Conservation (phyloP, 192 early-diverging fungal species). For the Umbelopsis sp. region DNA sequence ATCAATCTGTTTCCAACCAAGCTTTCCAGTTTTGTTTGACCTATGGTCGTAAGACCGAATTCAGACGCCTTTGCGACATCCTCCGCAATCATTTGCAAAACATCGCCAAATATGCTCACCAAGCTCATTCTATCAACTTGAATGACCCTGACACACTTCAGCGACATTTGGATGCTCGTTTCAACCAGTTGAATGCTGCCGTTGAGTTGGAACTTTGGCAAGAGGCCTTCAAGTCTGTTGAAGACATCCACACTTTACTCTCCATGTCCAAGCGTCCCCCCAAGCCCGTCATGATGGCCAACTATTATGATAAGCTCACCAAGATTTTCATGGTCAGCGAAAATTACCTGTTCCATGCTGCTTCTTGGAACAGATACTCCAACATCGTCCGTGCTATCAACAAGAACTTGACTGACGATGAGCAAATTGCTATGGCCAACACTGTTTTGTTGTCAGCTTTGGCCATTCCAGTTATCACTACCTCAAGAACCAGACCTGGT, state of each 20-base stretch:
- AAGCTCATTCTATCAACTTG: conserved; percentile 92
- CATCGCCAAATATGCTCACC: conserved; percentile 90
- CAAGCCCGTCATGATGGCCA: conserved; percentile 94
- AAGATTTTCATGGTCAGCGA: conserved; percentile 96
- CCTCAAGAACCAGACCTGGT: conserved; percentile 72
- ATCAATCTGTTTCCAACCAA: conserved; percentile 89
- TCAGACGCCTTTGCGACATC: conserved; percentile 96
- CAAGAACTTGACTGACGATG: conserved; percentile 82
- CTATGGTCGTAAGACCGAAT: conserved; percentile 97
- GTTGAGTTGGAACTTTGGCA: conserved; percentile 99
- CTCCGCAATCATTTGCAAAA: conserved; percentile 92
- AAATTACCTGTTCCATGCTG: conserved; percentile 97
- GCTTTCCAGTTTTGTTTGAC: conserved; percentile 97
- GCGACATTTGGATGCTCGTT: conserved; percentile 94
- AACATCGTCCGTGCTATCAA: conserved; percentile 72
- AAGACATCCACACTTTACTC: conserved; percentile 96
- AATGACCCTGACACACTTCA: conserved; percentile 96
- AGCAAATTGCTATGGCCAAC: conserved; percentile 89
- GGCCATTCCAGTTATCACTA: conserved; percentile 94
- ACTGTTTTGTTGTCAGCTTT: conserved; percentile 93
- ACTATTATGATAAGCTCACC: conserved; percentile 98
- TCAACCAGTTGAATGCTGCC: conserved; percentile 94
- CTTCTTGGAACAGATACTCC: conserved; percentile 94
- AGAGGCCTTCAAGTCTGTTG: conserved; percentile 95
- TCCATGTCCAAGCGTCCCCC: conserved; percentile 89